Conservation (phyloP, 495 filamentous ascomycete species). For the Jackrogersella multiformis region DNA sequence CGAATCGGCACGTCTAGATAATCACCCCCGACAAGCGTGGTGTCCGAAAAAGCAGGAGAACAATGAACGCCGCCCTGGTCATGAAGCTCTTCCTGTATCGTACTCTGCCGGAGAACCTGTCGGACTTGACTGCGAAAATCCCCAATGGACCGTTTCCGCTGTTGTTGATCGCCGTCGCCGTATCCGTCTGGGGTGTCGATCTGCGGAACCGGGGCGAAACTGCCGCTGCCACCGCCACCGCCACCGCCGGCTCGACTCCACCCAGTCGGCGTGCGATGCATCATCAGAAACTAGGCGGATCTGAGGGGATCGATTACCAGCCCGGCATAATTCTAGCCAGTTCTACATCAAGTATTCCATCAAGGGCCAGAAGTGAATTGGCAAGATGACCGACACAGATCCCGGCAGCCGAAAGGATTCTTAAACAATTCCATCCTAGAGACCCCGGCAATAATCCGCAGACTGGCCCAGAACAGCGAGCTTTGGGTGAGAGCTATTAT, state of each 20-base stretch:
- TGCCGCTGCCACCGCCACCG: not conserved
- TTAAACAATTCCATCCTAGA: slow-evolving; percentile 7
- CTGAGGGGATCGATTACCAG: not conserved
- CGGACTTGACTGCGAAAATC: slow-evolving; percentile 36
- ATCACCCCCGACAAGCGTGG: slow-evolving; percentile 24
- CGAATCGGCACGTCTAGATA: slow-evolving; percentile 38
- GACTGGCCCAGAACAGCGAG: slow-evolving; percentile 12
- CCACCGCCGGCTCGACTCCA: slow-evolving; percentile 10
- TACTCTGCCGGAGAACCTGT: slow-evolving; percentile 26
- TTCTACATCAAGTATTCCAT: not conserved
- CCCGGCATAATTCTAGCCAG: slow-evolving; percentile 2
- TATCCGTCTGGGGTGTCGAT: slow-evolving; percentile 14
- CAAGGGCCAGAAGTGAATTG: not conserved
- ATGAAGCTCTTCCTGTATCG: not conserved
- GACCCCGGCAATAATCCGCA: not conserved
- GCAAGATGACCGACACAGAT: not conserved
- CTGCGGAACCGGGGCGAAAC: slow-evolving; percentile 37
- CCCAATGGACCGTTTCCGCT: slow-evolving; percentile 12
- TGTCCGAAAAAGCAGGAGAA: slow-evolving; percentile 39
- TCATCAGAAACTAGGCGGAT: slow-evolving; percentile 3
- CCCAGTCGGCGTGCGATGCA: slow-evolving; percentile 22
- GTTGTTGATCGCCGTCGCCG: slow-evolving; percentile 1
- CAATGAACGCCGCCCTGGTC: slow-evolving; percentile 6
- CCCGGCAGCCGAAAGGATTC: not conserved
- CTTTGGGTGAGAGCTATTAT: not conserved